Conservation (phyloP, 2,329 filamentous ascomycete species). For the Zarea fungicola region DNA sequence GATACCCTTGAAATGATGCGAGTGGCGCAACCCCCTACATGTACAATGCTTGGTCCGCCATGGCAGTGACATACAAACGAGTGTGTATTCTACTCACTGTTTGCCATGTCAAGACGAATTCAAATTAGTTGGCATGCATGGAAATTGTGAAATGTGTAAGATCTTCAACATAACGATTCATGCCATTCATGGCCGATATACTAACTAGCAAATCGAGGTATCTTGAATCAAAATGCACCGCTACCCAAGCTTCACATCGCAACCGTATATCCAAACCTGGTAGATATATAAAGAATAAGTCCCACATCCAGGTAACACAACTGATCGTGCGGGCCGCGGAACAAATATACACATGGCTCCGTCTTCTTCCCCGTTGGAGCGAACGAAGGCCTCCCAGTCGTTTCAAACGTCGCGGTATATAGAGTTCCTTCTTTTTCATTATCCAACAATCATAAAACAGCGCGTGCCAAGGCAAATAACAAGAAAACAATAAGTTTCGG, state of each 20-base stretch:
- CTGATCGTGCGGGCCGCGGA: background rate
- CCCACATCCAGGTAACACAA: background rate
- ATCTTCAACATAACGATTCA: slow-evolving; percentile 14
- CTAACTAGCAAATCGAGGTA: slow-evolving; percentile 24
- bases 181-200: slow-evolving; percentile 6
- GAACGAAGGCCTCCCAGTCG: background rate
- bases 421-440: background rate
- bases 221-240: slow-evolving; percentile 26
- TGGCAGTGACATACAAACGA: too few relatives aligned
- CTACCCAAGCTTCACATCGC: slow-evolving; percentile 16
- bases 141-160: background rate
- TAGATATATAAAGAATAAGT: background rate
- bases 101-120: too few relatives aligned
- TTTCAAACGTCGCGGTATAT: background rate
- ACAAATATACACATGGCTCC: slow-evolving; percentile 3
- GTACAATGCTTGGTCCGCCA: too few relatives aligned
- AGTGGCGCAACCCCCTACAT: too few relatives aligned
- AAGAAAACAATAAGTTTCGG: too few relatives aligned
- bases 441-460: too few relatives aligned
- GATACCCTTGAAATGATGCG: too few relatives aligned
- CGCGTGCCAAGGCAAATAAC: too few relatives aligned
- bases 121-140: slow-evolving; percentile 9
- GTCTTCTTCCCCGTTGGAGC: background rate
- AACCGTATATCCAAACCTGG: background rate
- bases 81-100: too few relatives aligned